phyloP scores from a whole-genome alignment of 2,329 filamentous ascomycete species.

The Neoascochyta sp. region DNA sequence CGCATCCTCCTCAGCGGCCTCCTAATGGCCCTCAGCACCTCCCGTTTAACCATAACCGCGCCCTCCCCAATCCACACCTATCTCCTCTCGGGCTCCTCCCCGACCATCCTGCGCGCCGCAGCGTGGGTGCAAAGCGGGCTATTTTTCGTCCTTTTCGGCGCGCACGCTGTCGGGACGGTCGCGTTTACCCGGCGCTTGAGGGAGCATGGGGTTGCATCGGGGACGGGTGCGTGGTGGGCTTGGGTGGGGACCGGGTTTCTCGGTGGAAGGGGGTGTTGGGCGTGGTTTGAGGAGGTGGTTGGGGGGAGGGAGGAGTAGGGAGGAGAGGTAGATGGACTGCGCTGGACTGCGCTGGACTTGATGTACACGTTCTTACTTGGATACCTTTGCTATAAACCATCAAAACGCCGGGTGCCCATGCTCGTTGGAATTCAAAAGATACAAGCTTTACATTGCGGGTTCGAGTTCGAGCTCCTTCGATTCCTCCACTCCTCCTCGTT shows the following conservation, averaged over 20 bases:
- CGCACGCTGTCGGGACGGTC: slow-evolving; percentile 19
- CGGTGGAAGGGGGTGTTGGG: slow-evolving; percentile 26
- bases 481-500: background rate
- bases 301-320: slow-evolving; percentile 1
- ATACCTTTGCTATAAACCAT: slow-evolving; percentile 3
- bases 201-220: slow-evolving; percentile 15
- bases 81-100: no score
- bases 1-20: slow-evolving; percentile 20
- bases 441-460: slow-evolving; percentile 9
- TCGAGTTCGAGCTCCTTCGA: background rate
- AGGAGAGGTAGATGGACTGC: background rate
- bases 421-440: slow-evolving; percentile 12
- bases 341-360: no score
- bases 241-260: slow-evolving; percentile 8
- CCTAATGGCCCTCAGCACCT: slow-evolving; percentile 23
- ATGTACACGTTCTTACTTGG: no score
- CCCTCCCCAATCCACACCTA: slow-evolving; percentile 18
- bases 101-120: slow-evolving; percentile 15
- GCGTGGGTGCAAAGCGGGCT: slow-evolving; percentile 19
- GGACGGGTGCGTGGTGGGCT: no score
- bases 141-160: slow-evolving; percentile 23
- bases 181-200: slow-evolving; percentile 16
- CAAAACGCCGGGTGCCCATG: slow-evolving; percentile 16
- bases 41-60: slow-evolving; percentile 14
- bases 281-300: slow-evolving; percentile 20